phyloP scores from a whole-genome alignment of 176 grass and related monocot genomes.

The barley (Hordeum vulgare) region MorexV3_pseudomolecules_assembly NC_058522.1:521767853-521768352 shows the following conservation, averaged over 20 bases:
- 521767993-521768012: conserved; percentile 42
- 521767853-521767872: conserved; percentile 10
- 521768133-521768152: conserved; percentile 98
- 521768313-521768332: neutral
- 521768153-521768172: conserved; percentile 89
- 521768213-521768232: conserved; percentile 78
- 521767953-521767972: neutral
- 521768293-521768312: neutral
- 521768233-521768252: conserved; percentile 83
- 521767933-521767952: neutral
- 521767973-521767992: conserved; percentile 23
- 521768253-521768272: conserved; percentile 99
- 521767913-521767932: conserved; percentile 41
- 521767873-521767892: conserved; percentile 36
- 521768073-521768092: conserved; percentile 33
- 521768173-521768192: conserved; percentile 95
- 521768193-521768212: conserved; percentile 85
- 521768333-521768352: neutral
- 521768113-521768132: conserved; percentile 90
- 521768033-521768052: conserved; percentile 1
- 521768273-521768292: conserved; percentile 87
- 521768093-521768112: conserved; percentile 43
- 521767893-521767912: conserved; percentile 36
- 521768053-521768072: conserved; percentile 23
- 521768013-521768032: conserved; percentile 25